Percentiles rank a stretch among this genome's conserved stretches.
These are phyloP conservation scores for Mycocentrospora acerina DNA, from an alignment of 2,329 filamentous ascomycete genomes.

Conservation along the genomic window DNA sequence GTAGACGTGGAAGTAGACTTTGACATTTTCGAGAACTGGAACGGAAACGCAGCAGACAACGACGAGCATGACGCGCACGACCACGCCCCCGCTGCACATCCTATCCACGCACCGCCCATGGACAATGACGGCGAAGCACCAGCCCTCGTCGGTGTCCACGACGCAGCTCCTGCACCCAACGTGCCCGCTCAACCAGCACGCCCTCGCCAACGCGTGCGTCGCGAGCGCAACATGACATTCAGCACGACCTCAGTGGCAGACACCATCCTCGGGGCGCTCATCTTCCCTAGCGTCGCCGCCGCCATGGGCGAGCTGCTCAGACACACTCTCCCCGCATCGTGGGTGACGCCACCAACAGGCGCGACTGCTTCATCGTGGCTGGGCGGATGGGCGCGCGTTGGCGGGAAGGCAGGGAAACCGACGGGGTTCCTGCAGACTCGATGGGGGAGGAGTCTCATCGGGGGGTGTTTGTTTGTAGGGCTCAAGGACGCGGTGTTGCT, in stretches of 20 bases:
- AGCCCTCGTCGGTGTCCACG: slow-evolving; percentile 9
- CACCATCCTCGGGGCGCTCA: slow-evolving; percentile 66
- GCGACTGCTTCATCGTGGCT: slow-evolving; percentile 19
- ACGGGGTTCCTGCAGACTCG: slow-evolving; percentile 75
- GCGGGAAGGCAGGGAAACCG: slow-evolving; percentile 38
- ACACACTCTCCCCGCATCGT: slow-evolving; percentile 65
- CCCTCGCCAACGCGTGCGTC: slow-evolving; percentile 32
- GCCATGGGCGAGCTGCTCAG: slow-evolving; percentile 75
- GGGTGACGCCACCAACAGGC: slow-evolving; percentile 54
- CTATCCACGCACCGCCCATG: slow-evolving; percentile 36
- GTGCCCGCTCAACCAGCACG: slow-evolving; percentile 22
- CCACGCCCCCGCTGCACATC: slow-evolving; percentile 22
- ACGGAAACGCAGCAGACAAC: slow-evolving; percentile 44
- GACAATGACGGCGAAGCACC: slow-evolving; percentile 30
- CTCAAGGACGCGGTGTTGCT: slow-evolving; percentile 69
- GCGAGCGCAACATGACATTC: slow-evolving; percentile 53
- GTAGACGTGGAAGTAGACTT: slow-evolving; percentile 46
- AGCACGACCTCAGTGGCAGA: slow-evolving; percentile 59
- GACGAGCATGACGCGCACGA: slow-evolving; percentile 19
- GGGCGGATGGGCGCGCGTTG: slow-evolving; percentile 20
- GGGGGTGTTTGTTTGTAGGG: slow-evolving; percentile 85
- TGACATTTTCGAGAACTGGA: slow-evolving; percentile 49
- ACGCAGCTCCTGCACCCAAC: slow-evolving; percentile 32
- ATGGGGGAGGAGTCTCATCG: slow-evolving; percentile 87
- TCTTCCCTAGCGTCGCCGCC: slow-evolving; percentile 81